Base-by-base conservation (phyloP, 768 basidiomycete genomes). In the Boletales sp. region DNA sequence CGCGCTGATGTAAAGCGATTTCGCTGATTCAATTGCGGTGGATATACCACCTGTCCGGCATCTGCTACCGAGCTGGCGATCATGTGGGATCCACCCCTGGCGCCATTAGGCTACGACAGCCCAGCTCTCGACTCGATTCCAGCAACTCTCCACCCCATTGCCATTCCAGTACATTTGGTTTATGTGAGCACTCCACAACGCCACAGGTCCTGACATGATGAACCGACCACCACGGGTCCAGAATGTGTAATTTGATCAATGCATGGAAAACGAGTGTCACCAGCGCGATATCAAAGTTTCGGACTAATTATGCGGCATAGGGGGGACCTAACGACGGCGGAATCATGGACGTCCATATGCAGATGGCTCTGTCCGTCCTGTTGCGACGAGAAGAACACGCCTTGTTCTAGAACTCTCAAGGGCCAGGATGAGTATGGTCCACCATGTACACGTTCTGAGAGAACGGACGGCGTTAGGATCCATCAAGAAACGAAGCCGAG, bases 151-250 rank as follows among this genome's bases (percentile, higher is more conserved):
- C 25, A 28, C 25, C 25, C 5, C 6, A 1, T 28, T 28, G 5
- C 25, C 25, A 28, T 28, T 28, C 25, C 5, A 28, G 25, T 28
- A 34, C 7, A 11, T 34, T 34, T 11, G 33, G 43, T 42, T 39
- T 44, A 47, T 50, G 44, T 49, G 42, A 50, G n/a, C 33, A 36
- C 44, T 50, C 54, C 56, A 59, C 50, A 21, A 50, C 56, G 56
- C 64, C 66, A 66, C 61, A 58, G 53, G 53, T 36, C 59, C 55
- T 15, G 34, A 34, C 11, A 13, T 34, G 33, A 14, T 34, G 34
- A 34, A 12, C 14, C 12, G 34, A 34, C 11, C 13, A 34, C 5
- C 38, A 35, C 28, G 30, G 31, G 37, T 37, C 36, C 17, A 37
- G 36, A 38, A 18, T 38, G 37, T 34, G 34, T 14, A 15, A 21